These are phyloP conservation scores for Russula vinacea DNA, from an alignment of 768 basidiomycete species.

Conservation along the genomic window DNA sequence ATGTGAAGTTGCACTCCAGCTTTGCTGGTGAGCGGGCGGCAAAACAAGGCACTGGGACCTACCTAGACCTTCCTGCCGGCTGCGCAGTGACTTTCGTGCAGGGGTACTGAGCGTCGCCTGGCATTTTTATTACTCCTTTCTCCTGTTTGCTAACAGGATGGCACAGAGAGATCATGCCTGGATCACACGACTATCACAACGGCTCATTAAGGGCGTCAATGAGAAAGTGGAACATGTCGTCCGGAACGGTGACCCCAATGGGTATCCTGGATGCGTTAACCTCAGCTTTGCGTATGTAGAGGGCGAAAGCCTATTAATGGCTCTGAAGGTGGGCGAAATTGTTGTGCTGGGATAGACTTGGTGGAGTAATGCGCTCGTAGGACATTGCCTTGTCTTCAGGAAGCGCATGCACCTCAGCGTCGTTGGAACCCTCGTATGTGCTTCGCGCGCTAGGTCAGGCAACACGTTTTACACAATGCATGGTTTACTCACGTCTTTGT, in stretches of 20 bases:
- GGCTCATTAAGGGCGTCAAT: constrained; percentile 78
- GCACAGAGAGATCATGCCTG: constrained; percentile 74
- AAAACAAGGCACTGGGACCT: constrained; percentile 42
- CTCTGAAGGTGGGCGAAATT: constrained; percentile 69
- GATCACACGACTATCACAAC: constrained; percentile 70
- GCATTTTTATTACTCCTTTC: constrained; percentile 26
- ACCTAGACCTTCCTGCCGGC: constrained; percentile 48
- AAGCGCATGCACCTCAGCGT: constrained; percentile 97
- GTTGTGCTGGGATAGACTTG: background rate
- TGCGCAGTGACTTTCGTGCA: constrained; percentile 73
- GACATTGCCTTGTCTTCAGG: constrained; percentile 97
- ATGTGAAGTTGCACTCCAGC: constrained; percentile 37
- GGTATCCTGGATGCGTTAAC: constrained; percentile 96
- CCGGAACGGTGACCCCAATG: constrained; percentile 87
- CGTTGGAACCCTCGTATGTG: constrained; percentile 97
- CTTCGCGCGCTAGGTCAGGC: constrained; percentile 82
- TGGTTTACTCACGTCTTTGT: constrained; percentile 11
- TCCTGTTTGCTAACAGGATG: constrained; percentile 33
- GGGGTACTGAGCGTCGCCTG: constrained; percentile 78
- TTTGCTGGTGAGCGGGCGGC: constrained; percentile 34
- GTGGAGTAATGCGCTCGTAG: constrained; percentile 40
- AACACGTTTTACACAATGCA: constrained; percentile 1
- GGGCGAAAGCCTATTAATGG: constrained; percentile 96
- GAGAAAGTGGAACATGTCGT: constrained; percentile 85
- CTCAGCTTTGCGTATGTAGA: constrained; percentile 95